phyloP scores from a whole-genome alignment of 441 rosid species.

The Gossypium gossypioides region DNA sequence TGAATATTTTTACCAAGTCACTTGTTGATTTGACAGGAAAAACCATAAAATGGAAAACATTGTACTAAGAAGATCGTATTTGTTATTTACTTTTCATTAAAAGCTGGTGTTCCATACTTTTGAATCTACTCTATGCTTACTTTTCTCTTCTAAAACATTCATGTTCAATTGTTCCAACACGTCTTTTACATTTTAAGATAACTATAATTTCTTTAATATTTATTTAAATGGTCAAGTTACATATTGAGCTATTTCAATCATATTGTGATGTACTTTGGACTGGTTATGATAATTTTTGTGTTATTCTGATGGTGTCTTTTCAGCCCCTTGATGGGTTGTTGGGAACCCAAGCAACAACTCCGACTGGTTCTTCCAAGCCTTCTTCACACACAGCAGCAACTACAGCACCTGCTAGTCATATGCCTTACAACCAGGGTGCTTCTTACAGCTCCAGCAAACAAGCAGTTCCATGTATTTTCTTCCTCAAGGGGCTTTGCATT shows the following conservation, averaged over 20 bases:
- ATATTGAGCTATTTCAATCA: not conserved
- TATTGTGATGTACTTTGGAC: not conserved
- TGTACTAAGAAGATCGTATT: not conserved
- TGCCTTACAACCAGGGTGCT: slow-evolving; percentile 19
- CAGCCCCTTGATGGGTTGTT: slow-evolving; percentile 86
- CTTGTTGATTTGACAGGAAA: not conserved
- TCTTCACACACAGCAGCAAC: slow-evolving; percentile 23
- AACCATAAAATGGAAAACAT: too few relatives aligned
- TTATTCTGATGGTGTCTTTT: slow-evolving; percentile 13
- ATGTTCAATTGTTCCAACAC: not conserved
- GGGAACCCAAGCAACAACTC: slow-evolving; percentile 43
- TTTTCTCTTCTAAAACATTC: not conserved
- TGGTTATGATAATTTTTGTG: not conserved
- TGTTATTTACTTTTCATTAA: not conserved
- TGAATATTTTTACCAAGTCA: not conserved
- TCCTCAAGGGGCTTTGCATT: slow-evolving; percentile 68
- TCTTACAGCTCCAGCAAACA: slow-evolving; percentile 35
- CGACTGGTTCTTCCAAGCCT: slow-evolving; percentile 39
- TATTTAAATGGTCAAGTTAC: not conserved
- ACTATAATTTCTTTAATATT: not conserved
- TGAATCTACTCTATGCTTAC: not conserved
- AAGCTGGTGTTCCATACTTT: not conserved
- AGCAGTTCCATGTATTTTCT: slow-evolving; percentile 70
- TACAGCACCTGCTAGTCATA: slow-evolving; percentile 12
- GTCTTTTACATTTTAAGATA: not conserved